A percentile compares a stretch with the other conserved stretches of the same genome.
These are phyloP conservation scores for Camellia japonica DNA, from an alignment of 148 eudicot genomes.

Conservation along the genomic window DNA sequence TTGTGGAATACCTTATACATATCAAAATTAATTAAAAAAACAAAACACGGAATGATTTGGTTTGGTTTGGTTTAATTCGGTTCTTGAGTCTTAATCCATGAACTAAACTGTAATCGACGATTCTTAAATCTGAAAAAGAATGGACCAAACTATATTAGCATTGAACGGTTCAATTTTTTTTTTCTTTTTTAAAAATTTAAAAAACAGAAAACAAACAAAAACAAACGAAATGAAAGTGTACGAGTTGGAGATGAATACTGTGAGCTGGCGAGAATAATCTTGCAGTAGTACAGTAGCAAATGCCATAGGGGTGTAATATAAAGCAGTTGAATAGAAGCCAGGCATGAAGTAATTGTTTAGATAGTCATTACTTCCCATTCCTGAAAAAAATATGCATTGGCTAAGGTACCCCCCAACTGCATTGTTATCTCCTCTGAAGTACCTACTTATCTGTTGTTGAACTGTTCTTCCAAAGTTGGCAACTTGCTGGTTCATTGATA, in stretches of 20 bases:
- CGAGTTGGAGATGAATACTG: constrained; percentile 29
- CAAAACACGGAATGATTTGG: no score
- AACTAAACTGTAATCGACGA: no score
- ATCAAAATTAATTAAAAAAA: no score
- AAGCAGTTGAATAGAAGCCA: constrained; percentile 42
- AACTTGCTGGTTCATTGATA: constrained; percentile 70
- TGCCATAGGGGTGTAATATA: constrained; percentile 49
- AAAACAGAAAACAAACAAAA: no score
- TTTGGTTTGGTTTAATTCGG: no score
- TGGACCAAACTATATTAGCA: no score
- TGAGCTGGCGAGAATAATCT: constrained; percentile 66
- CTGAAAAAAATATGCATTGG: constrained; percentile 65
- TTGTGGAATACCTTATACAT: no score
- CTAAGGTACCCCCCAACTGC: constrained; percentile 44
- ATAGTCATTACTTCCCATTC: constrained; percentile 91
- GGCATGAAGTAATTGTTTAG: constrained; percentile 93
- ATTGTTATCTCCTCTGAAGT: constrained; percentile 47
- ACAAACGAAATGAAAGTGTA: no score
- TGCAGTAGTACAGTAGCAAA: constrained; percentile 65
- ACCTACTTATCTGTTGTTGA: constrained; percentile 39
- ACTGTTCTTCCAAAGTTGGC: constrained; percentile 55
- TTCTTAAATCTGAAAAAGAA: no score
- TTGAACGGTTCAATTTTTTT: no score
- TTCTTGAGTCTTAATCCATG: no score
- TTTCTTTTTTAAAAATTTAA: no score